Conservation (phyloP, 2,329 filamentous ascomycete genomes). For the Blastomyces silverae region DNA sequence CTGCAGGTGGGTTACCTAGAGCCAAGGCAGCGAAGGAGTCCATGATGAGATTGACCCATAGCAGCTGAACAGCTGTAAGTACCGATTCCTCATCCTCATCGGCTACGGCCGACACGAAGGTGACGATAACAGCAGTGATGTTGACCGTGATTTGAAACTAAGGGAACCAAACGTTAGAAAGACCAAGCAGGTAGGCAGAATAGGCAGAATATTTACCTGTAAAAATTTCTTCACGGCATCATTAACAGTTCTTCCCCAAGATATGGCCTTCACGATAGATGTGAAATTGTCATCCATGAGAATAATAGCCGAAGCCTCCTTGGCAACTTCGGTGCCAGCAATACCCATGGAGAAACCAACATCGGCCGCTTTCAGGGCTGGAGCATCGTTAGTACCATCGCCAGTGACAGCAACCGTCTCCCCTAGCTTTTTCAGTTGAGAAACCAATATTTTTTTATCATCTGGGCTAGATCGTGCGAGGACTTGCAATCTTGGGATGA, state of each 20-base stretch:
- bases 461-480: constrained; percentile 60
- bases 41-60: constrained; percentile 98
- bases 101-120: constrained; percentile 82
- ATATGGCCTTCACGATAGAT: constrained; percentile 59
- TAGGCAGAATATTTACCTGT: constrained; percentile 14
- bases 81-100: constrained; percentile 64
- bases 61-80: constrained; percentile 78
- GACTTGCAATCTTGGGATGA: constrained; percentile 56
- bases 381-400: constrained; percentile 61
- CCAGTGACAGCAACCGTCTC: constrained; percentile 59
- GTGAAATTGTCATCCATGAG: constrained; percentile 61
- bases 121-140: constrained; percentile 82
- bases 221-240: constrained; percentile 63
- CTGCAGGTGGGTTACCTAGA: constrained; percentile 38
- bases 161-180: neutral
- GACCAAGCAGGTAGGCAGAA: neutral
- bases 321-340: constrained; percentile 60
- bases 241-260: constrained; percentile 62
- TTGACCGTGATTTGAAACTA: constrained; percentile 68
- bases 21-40: constrained; percentile 87
- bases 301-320: constrained; percentile 61
- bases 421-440: constrained; percentile 53
- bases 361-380: constrained; percentile 59
- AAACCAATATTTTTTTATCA: constrained; percentile 59
- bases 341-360: constrained; percentile 64